Conservation (phyloP, 78 protist species). For the Emiliania huxleyi region DNA sequence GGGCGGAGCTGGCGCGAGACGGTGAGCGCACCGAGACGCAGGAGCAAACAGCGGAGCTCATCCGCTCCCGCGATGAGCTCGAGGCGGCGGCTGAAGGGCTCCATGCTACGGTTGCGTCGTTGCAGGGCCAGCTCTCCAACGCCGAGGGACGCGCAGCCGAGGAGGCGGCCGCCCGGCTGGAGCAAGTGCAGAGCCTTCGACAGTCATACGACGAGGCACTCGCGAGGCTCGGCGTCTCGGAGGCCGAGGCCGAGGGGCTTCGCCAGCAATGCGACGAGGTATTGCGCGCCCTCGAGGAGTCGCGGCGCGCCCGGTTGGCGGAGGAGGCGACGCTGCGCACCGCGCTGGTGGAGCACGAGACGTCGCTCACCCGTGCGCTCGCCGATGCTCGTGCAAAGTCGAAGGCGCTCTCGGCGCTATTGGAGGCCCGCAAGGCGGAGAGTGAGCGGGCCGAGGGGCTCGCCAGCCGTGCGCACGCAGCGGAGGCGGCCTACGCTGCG, state of each 20-base stretch:
- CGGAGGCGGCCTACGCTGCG: not conserved
- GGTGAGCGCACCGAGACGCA: not conserved
- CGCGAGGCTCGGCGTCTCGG: not conserved
- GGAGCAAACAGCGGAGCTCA: not conserved
- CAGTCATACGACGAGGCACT: not conserved
- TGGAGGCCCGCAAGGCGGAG: not conserved
- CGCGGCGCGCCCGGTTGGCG: not conserved
- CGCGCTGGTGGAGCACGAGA: not conserved
- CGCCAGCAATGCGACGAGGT: not conserved
- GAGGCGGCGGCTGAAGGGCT: not conserved
- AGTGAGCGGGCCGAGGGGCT: not conserved
- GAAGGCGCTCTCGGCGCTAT: not conserved
- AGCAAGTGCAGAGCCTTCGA: not conserved
- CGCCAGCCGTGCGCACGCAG: not conserved
- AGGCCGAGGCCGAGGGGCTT: not conserved
- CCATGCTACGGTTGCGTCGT: not conserved
- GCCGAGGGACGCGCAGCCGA: not conserved
- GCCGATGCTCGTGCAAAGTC: not conserved
- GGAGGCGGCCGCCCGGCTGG: not conserved
- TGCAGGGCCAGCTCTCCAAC: not conserved
- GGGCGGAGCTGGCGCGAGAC: not conserved
- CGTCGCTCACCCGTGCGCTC: not conserved
- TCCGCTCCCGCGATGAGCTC: not conserved
- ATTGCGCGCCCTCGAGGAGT: not conserved
- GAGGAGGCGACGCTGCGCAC: not conserved